A percentile compares a stretch with the other conserved stretches of the same genome.
Conservation (phyloP, 352 stramenopile genomes). For the Phytophthora citrophthora region DNA sequence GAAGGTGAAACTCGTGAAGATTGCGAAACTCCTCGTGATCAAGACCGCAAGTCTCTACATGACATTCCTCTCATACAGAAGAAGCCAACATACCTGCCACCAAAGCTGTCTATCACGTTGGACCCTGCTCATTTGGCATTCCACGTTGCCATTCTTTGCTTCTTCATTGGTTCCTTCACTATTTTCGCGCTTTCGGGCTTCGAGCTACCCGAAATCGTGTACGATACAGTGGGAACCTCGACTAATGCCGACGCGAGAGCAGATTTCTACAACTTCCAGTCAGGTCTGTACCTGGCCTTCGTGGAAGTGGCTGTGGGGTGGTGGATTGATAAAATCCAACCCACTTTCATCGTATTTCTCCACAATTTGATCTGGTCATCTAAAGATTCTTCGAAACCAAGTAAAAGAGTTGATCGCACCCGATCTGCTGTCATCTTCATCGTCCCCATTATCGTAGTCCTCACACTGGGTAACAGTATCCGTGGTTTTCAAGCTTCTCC, state of each 20-base stretch:
- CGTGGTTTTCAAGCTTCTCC: conserved; percentile 53
- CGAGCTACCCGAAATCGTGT: conserved; percentile 33
- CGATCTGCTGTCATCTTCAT: no score
- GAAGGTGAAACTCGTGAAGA: no score
- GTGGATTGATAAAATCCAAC: conserved; percentile 46
- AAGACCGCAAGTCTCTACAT: not conserved
- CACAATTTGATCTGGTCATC: conserved; percentile 55
- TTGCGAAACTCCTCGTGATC: no score
- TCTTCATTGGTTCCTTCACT: conserved; percentile 41
- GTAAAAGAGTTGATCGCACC: conserved; percentile 1
- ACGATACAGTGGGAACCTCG: conserved; percentile 43
- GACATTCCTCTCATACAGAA: conserved; percentile 6
- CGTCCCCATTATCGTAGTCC: conserved; percentile 36
- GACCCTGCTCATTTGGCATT: conserved; percentile 22
- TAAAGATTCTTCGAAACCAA: conserved; percentile 1
- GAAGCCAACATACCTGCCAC: not conserved
- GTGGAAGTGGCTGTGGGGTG: conserved; percentile 47
- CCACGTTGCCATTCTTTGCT: conserved; percentile 33
- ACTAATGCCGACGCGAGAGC: conserved; percentile 23
- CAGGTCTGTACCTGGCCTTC: conserved; percentile 47
- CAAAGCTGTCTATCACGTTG: conserved; percentile 36
- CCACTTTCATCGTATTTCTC: conserved; percentile 49
- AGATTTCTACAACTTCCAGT: conserved; percentile 45
- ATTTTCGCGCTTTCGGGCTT: conserved; percentile 36
- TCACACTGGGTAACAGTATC: conserved; percentile 57